phyloP scores from a whole-genome alignment of 2,329 filamentous ascomycete genomes.

The Colletotrichum gigasporum region DNA sequence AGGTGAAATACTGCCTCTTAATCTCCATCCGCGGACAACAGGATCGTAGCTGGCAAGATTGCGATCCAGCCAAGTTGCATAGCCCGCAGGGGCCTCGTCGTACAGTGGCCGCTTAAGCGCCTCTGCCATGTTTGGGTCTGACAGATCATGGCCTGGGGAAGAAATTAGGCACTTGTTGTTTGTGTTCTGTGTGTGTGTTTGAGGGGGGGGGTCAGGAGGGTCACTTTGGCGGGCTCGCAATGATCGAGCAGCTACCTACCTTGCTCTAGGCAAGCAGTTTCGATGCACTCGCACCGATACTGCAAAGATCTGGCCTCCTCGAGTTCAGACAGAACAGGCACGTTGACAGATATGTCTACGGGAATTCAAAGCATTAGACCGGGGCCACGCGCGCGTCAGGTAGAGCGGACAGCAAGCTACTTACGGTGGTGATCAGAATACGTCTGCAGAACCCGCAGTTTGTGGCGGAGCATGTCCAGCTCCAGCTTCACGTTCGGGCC shows the following conservation, averaged over 20 bases:
- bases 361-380: neutral
- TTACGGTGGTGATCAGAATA: conserved; percentile 61
- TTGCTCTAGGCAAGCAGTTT: conserved; percentile 59
- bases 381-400: conserved; percentile 16
- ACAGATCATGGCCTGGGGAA: conserved; percentile 52
- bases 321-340: conserved; percentile 60
- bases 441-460: conserved; percentile 58
- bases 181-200: neutral
- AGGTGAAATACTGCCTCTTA: conserved; percentile 47
- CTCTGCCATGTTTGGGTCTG: conserved; percentile 50
- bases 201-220: too few relatives aligned
- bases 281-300: conserved; percentile 68
- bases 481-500: conserved; percentile 58
- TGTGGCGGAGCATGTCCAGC: conserved; percentile 65
- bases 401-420: conserved; percentile 35
- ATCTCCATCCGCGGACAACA: conserved; percentile 51
- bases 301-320: conserved; percentile 67
- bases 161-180: conserved; percentile 7
- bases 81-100: conserved; percentile 56
- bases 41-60: conserved; percentile 61
- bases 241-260: conserved; percentile 52
- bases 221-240: too few relatives aligned
- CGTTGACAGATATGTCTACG: conserved; percentile 48
- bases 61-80: conserved; percentile 61
- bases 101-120: conserved; percentile 46